Evolutionary conservation across 176 grass and related monocot species (phyloP).

Genomic region (Pontederia paniculata): DNA sequence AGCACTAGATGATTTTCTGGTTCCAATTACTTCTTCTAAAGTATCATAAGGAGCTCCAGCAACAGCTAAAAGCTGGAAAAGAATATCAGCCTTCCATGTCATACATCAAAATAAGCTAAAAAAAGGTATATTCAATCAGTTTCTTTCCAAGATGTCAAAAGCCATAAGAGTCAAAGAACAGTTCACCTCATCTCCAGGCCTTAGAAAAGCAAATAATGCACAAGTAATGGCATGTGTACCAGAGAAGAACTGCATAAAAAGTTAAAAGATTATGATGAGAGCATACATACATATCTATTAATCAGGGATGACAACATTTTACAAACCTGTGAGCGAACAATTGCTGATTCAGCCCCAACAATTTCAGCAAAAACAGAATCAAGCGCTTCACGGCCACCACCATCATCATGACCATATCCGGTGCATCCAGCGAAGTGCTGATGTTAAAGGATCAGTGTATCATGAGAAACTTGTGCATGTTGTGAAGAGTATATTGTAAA

Average conservation of each 20-base stretch:
- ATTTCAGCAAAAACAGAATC: constrained; percentile 68
- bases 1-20: constrained; percentile 47
- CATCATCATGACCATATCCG: constrained; percentile 90
- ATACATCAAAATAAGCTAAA: background rate
- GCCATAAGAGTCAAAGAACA: background rate
- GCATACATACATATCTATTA: background rate
- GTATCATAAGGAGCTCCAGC: constrained; percentile 77
- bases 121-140: background rate
- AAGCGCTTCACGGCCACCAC: constrained; percentile 62
- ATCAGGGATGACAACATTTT: background rate
- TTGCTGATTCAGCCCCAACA: constrained; percentile 74
- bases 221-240: constrained; percentile 85
- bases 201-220: constrained; percentile 75
- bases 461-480: background rate
- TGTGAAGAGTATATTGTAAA: background rate
- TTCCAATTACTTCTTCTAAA: constrained; percentile 88
- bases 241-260: constrained; percentile 58
- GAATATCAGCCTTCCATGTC: background rate
- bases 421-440: constrained; percentile 89
- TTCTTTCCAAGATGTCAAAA: background rate
- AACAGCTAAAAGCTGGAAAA: constrained; percentile 55
- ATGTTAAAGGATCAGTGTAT: background rate
- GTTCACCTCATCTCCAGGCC: constrained; percentile 68
- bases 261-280: background rate
- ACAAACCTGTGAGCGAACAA: constrained; percentile 74